A percentile compares a stretch with the other conserved stretches of the same genome.
Evolutionary conservation across 129 eudicot species (phyloP).

Genomic region (Saussurea involucrata): DNA sequence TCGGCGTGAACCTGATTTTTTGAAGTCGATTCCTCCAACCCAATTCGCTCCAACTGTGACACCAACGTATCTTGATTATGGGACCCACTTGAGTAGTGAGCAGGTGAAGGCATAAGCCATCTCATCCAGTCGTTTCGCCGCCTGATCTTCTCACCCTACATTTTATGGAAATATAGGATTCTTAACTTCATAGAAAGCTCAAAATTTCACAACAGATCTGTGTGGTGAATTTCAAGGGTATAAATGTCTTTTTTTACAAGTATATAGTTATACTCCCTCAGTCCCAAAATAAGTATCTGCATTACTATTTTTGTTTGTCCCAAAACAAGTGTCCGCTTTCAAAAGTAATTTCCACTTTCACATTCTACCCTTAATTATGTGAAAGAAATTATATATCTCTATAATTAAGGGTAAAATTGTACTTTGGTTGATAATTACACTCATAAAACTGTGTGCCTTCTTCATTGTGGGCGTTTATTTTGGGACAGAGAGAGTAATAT

Average conservation of each 20-base stretch:
- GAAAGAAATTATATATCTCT: too few relatives aligned
- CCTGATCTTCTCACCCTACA: slow-evolving; percentile 48
- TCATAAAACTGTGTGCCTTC: too few relatives aligned
- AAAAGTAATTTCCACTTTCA: too few relatives aligned
- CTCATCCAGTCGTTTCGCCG: slow-evolving; percentile 50
- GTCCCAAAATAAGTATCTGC: too few relatives aligned
- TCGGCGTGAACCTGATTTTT: slow-evolving; percentile 12
- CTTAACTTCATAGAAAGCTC: slow-evolving; percentile 6
- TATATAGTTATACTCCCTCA: too few relatives aligned
- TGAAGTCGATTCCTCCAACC: slow-evolving; percentile 26
- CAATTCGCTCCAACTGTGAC: slow-evolving; percentile 26
- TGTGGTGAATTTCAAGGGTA: background rate
- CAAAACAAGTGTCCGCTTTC: too few relatives aligned
- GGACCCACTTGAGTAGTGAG: slow-evolving; percentile 19
- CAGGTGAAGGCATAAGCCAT: slow-evolving; percentile 50
- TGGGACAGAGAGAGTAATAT: too few relatives aligned
- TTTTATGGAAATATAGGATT: background rate
- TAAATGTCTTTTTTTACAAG: background rate
- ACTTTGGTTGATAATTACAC: too few relatives aligned
- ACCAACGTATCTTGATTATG: slow-evolving; percentile 27
- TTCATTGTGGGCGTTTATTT: too few relatives aligned
- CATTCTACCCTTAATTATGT: too few relatives aligned
- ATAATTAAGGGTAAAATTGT: too few relatives aligned
- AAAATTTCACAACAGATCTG: background rate
- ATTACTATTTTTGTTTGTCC: too few relatives aligned